These are phyloP conservation scores for Puccinia hordei DNA, from an alignment of 1,284 basidiomycete genomes.

Conservation along the genomic window DNA sequence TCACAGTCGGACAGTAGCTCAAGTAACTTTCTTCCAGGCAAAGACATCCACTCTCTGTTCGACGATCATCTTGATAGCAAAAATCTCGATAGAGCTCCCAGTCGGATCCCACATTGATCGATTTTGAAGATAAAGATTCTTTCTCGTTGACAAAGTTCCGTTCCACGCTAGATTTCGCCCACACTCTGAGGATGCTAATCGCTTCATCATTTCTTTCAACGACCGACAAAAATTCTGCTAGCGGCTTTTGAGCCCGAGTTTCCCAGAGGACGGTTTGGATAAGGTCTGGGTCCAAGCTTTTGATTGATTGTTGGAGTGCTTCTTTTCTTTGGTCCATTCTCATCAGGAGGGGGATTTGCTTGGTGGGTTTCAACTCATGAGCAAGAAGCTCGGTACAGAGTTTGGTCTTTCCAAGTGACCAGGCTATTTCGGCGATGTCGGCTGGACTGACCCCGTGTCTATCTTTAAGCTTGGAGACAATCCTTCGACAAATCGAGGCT, in stretches of 20 bases:
- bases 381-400: slow-evolving; percentile 89
- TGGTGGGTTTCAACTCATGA: slow-evolving; percentile 81
- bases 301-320: slow-evolving; percentile 85
- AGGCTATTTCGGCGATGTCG: slow-evolving; percentile 89
- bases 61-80: slow-evolving; percentile 95
- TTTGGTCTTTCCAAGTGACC: slow-evolving; percentile 81
- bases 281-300: slow-evolving; percentile 92
- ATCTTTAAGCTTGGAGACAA: slow-evolving; percentile 76
- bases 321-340: slow-evolving; percentile 91
- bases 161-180: slow-evolving; percentile 69
- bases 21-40: slow-evolving; percentile 77
- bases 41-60: slow-evolving; percentile 84
- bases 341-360: slow-evolving; percentile 88
- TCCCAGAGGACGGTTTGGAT: slow-evolving; percentile 88
- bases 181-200: slow-evolving; percentile 76
- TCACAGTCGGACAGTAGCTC: slow-evolving; percentile 53
- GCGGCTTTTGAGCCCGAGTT: slow-evolving; percentile 75
- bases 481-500: slow-evolving; percentile 74
- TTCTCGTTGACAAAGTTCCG: slow-evolving; percentile 6
- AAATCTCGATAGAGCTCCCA: slow-evolving; percentile 89
- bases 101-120: slow-evolving; percentile 62
- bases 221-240: slow-evolving; percentile 91
- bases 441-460: slow-evolving; percentile 74
- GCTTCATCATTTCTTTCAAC: slow-evolving; percentile 82
- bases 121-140: not conserved